phyloP scores from a whole-genome alignment of 768 basidiomycete species.

The Exidia glandulosa region DNA sequence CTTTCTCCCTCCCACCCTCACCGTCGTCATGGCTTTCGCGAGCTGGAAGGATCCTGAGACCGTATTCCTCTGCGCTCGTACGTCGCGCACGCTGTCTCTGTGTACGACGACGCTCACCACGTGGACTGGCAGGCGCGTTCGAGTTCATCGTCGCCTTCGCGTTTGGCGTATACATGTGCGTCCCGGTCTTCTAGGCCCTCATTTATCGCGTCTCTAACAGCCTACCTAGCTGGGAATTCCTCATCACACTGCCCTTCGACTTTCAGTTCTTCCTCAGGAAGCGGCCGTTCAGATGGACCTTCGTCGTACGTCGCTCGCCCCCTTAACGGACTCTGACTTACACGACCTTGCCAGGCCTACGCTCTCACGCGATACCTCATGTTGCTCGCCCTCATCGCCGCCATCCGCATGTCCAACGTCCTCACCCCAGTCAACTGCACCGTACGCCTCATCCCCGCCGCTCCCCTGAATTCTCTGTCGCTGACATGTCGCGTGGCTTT shows the following conservation, averaged over 20 bases:
- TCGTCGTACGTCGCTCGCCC: slow-evolving; percentile 30
- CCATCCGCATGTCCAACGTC: slow-evolving; percentile 45
- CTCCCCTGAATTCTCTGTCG: background rate
- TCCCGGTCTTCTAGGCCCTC: too few relatives aligned
- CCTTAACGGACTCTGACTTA: slow-evolving; percentile 43
- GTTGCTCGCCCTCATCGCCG: background rate
- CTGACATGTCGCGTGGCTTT: background rate
- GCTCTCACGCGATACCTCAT: background rate
- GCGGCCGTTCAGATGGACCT: slow-evolving; percentile 35
- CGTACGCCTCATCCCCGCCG: slow-evolving; percentile 37
- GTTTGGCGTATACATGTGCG: background rate
- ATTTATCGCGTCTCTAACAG: background rate
- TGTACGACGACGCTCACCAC: background rate
- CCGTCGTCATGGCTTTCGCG: too few relatives aligned
- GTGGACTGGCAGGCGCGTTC: background rate
- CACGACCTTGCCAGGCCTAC: slow-evolving; percentile 24
- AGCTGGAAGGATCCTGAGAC: background rate
- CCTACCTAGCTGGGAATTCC: background rate
- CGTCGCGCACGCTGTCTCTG: background rate
- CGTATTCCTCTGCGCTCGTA: background rate
- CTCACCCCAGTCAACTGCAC: slow-evolving; percentile 45
- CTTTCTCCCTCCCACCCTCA: too few relatives aligned
- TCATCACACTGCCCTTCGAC: slow-evolving; percentile 1
- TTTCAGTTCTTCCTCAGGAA: slow-evolving; percentile 42
- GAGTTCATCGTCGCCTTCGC: background rate